Conservation (phyloP, 441 rosid genomes). For the Gossypium aridum region DNA sequence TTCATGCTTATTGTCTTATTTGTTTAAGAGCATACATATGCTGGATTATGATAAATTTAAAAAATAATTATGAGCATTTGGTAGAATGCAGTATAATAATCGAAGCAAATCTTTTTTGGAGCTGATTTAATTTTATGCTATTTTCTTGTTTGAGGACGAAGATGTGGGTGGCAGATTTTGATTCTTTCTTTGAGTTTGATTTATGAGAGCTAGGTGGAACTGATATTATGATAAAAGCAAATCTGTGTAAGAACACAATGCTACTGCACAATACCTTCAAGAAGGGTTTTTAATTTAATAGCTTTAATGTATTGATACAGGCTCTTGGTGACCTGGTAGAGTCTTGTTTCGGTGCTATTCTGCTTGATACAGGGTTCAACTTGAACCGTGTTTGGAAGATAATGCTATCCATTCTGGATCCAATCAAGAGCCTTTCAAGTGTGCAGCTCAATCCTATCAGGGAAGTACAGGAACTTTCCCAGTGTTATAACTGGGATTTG, state of each 20-base stretch:
- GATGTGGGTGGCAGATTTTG: neutral
- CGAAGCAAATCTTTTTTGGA: neutral
- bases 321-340: slow-evolving; percentile 94
- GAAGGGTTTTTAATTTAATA: slow-evolving; percentile 9
- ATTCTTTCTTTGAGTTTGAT: neutral
- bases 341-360: slow-evolving; percentile 77
- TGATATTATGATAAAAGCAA: neutral
- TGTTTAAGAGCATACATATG: neutral
- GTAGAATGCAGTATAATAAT: neutral
- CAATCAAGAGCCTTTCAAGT: slow-evolving; percentile 48
- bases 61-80: neutral
- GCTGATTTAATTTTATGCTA: neutral
- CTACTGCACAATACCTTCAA: neutral
- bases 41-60: neutral
- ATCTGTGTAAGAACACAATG: neutral
- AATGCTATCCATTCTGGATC: slow-evolving; percentile 70
- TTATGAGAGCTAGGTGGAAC: neutral
- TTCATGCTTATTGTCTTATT: neutral
- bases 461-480: slow-evolving; percentile 75
- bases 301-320: slow-evolving; percentile 32
- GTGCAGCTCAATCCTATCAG: slow-evolving; percentile 63
- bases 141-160: neutral
- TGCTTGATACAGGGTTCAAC: slow-evolving; percentile 79
- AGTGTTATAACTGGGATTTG: slow-evolving; percentile 50
- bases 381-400: slow-evolving; percentile 62